Base-by-base conservation (phyloP, 2,329 filamentous ascomycete genomes). In the Mycocentrospora acerina region DNA sequence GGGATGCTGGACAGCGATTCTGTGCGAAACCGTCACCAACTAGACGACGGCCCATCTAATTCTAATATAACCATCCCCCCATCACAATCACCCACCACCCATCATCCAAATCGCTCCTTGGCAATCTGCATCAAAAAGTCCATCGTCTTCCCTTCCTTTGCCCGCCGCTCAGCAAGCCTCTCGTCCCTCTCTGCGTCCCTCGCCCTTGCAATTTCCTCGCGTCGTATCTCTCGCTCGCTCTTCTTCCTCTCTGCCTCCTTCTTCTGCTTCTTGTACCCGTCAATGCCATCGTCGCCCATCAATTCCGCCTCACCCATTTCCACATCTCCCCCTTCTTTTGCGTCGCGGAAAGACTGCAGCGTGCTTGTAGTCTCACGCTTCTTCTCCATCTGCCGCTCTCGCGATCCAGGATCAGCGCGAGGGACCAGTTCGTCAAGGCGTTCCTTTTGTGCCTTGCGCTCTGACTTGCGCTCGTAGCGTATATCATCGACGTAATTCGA, bases 331-430 rank as follows among this genome's bases (percentile, higher is more conserved):
- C 83, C 80, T 10, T 82, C 84, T 48, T 78, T 82, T 50, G 73
- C 61, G 49, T 90, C 75, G 41, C 81, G 71, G 60, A 95, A 95
- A 9, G 79, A 78, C 17, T 82, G 79, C 72, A 94, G 84, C 51
- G 84, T 81, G 6, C 85, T 83, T 19, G 86, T 85, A 4, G 79
- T 73, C 46, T 86, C 85, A 24, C 78, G 79, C 49, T 83, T 85
- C 77, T 96, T 96, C 71, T 98, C 91, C 1, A 97, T 76, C 58
- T 82, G 80, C 9, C 91, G 82, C 70, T 95, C 91, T 30, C 83
- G 82, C 1, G 86, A 87, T 0, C 90, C 90, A 0, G 90, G 73
- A 44, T 93, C 89, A 0, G 91, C 88, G 9, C 88, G 86, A 0
- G 91, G 90, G 0, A 77, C 81, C 0, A 96, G 71, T 49, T 96